phyloP scores from a whole-genome alignment of 352 stramenopile species.

The Globisporangium paddicum region DNA sequence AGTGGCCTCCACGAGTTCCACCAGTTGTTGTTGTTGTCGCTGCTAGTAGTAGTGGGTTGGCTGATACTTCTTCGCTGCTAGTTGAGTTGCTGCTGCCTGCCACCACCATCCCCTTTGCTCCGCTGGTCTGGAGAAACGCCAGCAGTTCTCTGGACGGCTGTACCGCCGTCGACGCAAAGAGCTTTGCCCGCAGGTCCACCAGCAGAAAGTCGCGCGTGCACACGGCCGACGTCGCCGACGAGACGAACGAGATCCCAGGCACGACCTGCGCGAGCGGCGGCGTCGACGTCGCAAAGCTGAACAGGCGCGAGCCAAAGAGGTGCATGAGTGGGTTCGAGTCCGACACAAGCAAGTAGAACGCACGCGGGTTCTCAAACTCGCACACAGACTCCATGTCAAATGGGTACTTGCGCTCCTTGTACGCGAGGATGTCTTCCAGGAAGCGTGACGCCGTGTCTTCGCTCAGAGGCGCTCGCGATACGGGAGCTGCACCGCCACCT shows the following conservation, averaged over 20 bases:
- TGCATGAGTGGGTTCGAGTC: constrained; percentile 76
- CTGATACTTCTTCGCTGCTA: neutral
- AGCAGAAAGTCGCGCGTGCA: constrained; percentile 33
- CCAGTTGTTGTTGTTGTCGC: neutral
- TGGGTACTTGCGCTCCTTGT: constrained; percentile 73
- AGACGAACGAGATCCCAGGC: constrained; percentile 42
- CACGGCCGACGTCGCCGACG: constrained; percentile 36
- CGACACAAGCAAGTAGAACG: constrained; percentile 75
- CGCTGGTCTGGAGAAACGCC: constrained; percentile 29
- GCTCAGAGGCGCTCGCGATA: constrained; percentile 19
- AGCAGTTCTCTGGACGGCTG: constrained; percentile 42
- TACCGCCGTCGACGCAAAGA: constrained; percentile 31
- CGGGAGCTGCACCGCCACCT: neutral
- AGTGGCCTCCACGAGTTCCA: neutral
- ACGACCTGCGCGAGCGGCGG: constrained; percentile 37
- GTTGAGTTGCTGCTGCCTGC: neutral
- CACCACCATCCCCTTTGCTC: constrained; percentile 10
- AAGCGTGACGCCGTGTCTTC: constrained; percentile 63
- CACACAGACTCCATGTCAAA: constrained; percentile 68
- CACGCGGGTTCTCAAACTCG: constrained; percentile 71
- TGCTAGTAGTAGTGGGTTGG: neutral
- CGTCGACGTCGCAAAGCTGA: constrained; percentile 64
- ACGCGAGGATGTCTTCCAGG: constrained; percentile 65
- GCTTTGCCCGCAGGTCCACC: constrained; percentile 41
- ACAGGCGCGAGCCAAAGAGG: constrained; percentile 63